Evolutionary conservation across 495 filamentous ascomycete genomes (phyloP).

Genomic region (Thermochaetoides thermophila): DNA sequence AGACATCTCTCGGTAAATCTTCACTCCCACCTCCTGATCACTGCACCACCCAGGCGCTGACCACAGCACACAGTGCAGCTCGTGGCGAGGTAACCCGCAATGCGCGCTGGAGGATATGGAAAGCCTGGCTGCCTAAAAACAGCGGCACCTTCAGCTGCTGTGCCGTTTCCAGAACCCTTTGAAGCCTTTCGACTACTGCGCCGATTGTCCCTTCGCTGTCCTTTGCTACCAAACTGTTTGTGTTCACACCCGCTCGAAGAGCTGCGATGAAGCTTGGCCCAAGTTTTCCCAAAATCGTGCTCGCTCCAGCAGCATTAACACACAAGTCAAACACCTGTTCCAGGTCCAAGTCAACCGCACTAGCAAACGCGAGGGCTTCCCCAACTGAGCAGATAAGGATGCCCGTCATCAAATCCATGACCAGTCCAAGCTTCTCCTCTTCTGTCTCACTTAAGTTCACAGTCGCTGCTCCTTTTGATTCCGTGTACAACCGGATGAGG

Average conservation of each 20-base stretch:
- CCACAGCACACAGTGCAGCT: no score
- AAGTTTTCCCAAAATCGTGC: constrained; percentile 41
- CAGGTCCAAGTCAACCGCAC: constrained; percentile 45
- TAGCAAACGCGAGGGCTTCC: constrained; percentile 53
- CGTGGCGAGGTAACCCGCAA: no score
- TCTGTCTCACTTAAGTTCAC: constrained; percentile 25
- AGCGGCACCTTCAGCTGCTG: constrained; percentile 27
- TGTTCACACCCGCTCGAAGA: constrained; percentile 14
- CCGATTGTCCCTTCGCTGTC: constrained; percentile 13
- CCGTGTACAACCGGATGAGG: constrained; percentile 48
- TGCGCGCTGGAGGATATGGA: no score
- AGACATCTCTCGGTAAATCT: no score
- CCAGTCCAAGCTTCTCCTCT: constrained; percentile 34
- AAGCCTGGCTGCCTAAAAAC: constrained; percentile 25
- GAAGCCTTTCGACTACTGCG: constrained; percentile 33
- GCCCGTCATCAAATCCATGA: constrained; percentile 43
- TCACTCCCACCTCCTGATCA: no score
- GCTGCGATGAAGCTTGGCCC: constrained; percentile 40
- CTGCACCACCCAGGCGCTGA: no score
- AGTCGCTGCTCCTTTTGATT: constrained; percentile 21
- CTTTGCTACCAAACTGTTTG: constrained; percentile 4
- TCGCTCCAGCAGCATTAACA: constrained; percentile 54
- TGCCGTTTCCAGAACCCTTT: constrained; percentile 37
- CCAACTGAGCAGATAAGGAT: constrained; percentile 51
- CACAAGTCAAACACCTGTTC: constrained; percentile 53